Percentiles rank a stretch among this genome's conserved stretches.
Conservation (phyloP, 2,329 filamentous ascomycete genomes). For the Monosporascus cannonballus region DNA sequence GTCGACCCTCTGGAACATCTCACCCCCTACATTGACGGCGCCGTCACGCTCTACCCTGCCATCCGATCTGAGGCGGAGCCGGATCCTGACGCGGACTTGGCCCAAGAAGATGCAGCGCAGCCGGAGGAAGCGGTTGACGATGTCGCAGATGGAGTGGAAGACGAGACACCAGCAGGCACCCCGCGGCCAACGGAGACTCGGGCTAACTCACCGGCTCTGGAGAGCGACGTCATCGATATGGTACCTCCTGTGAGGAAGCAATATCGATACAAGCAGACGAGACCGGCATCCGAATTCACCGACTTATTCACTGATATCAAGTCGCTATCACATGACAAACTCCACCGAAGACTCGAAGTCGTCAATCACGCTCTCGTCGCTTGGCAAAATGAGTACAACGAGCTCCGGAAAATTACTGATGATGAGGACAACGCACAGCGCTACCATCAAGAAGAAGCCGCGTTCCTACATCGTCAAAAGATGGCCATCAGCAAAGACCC, state of each 20-base stretch:
- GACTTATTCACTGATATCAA: slow-evolving; percentile 44
- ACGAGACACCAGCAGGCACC: slow-evolving; percentile 26
- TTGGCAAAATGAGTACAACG: slow-evolving; percentile 50
- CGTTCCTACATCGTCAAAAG: slow-evolving; percentile 34
- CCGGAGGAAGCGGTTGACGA: slow-evolving; percentile 18
- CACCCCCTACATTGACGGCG: slow-evolving; percentile 23
- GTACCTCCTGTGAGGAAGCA: slow-evolving; percentile 19
- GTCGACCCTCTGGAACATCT: slow-evolving; percentile 17
- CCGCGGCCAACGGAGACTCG: slow-evolving; percentile 25
- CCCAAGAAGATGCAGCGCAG: slow-evolving; percentile 17
- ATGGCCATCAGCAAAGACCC: slow-evolving; percentile 35
- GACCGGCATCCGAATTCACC: slow-evolving; percentile 43
- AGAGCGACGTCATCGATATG: slow-evolving; percentile 8
- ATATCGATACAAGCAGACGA: slow-evolving; percentile 44
- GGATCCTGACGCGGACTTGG: slow-evolving; percentile 9
- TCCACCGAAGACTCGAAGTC: slow-evolving; percentile 38
- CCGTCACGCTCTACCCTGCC: slow-evolving; percentile 18
- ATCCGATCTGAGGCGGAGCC: slow-evolving; percentile 7
- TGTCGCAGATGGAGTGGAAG: slow-evolving; percentile 15
- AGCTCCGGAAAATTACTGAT: slow-evolving; percentile 44
- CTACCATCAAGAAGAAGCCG: slow-evolving; percentile 38
- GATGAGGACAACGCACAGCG: slow-evolving; percentile 52
- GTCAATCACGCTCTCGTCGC: slow-evolving; percentile 40
- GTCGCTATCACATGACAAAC: slow-evolving; percentile 39
- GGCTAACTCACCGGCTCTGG: slow-evolving; percentile 29